phyloP scores from a whole-genome alignment of 495 filamentous ascomycete species.

The Alectoria sarmentosa region DNA sequence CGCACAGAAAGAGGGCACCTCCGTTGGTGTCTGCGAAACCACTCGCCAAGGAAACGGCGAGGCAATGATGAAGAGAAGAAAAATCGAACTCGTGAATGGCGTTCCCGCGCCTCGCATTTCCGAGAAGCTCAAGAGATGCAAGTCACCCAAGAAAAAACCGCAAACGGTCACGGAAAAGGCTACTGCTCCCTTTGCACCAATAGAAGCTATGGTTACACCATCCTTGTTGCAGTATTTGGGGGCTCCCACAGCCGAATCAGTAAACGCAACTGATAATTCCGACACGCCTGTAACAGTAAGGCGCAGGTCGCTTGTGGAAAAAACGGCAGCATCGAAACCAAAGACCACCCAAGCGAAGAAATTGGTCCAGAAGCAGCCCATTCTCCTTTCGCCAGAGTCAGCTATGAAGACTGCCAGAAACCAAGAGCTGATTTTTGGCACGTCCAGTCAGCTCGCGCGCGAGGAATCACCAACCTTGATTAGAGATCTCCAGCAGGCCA shows the following conservation, averaged over 20 bases:
- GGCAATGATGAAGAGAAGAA: slow-evolving; percentile 15
- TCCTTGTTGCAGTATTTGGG: slow-evolving; percentile 33
- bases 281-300: slow-evolving; percentile 25
- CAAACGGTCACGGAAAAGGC: slow-evolving; percentile 82
- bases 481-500: slow-evolving; percentile 61
- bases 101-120: slow-evolving; percentile 22
- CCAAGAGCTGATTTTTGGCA: slow-evolving; percentile 86
- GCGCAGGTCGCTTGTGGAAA: slow-evolving; percentile 25
- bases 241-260: not conserved
- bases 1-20: slow-evolving; percentile 6
- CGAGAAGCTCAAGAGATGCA: slow-evolving; percentile 38
- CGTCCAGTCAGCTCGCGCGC: slow-evolving; percentile 78
- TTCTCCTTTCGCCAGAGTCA: slow-evolving; percentile 65
- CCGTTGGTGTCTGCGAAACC: not conserved
- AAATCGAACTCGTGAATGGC: slow-evolving; percentile 23
- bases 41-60: not conserved
- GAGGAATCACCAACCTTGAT: slow-evolving; percentile 66
- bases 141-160: slow-evolving; percentile 62
- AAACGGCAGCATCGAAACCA: slow-evolving; percentile 31
- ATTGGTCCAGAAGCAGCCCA: slow-evolving; percentile 37
- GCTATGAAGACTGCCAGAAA: slow-evolving; percentile 59
- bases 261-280: slow-evolving; percentile 10
- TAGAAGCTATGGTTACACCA: slow-evolving; percentile 28
- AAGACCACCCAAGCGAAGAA: slow-evolving; percentile 34
- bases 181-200: slow-evolving; percentile 60